Evolutionary conservation across 2,329 filamentous ascomycete species (phyloP).

Genomic region (Trichophyton benhamiae): DNA sequence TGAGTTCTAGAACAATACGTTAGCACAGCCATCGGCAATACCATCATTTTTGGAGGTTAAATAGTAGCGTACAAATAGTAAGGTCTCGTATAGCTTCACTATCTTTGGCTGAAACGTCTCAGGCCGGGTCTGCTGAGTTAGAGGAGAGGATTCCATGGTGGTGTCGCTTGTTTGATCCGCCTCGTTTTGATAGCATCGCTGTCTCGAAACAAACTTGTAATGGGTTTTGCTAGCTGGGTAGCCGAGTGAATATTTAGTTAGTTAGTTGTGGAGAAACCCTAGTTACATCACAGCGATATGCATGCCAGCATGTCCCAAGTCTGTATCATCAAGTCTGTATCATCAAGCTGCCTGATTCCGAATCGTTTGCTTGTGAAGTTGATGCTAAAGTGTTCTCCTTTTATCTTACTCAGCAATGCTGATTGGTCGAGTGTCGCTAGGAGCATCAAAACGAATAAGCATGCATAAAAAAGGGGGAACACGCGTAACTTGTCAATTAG

Average conservation of each 20-base stretch:
- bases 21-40: conserved; percentile 18
- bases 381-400: not conserved
- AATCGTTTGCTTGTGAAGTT: not conserved
- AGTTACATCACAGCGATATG: not conserved
- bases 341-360: not conserved
- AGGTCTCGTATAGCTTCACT: conserved; percentile 70
- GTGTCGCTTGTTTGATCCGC: not conserved
- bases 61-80: conserved; percentile 49
- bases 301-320: not conserved
- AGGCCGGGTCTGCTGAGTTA: conserved; percentile 83
- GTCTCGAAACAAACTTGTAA: not conserved
- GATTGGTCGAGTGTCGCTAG: not conserved
- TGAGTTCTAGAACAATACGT: conserved; percentile 4
- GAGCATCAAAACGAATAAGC: not conserved
- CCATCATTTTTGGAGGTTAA: not conserved
- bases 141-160: conserved; percentile 85
- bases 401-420: not conserved
- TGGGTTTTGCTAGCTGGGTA: not conserved
- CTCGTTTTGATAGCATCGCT: not conserved
- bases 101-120: conserved; percentile 92
- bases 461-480: not conserved
- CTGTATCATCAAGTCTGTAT: not conserved
- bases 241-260: not conserved
- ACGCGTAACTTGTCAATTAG: too few relatives aligned
- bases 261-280: not conserved